Base-by-base conservation (phyloP, 345 rosid genomes). In the Dipteronia dyeriana region DNA sequence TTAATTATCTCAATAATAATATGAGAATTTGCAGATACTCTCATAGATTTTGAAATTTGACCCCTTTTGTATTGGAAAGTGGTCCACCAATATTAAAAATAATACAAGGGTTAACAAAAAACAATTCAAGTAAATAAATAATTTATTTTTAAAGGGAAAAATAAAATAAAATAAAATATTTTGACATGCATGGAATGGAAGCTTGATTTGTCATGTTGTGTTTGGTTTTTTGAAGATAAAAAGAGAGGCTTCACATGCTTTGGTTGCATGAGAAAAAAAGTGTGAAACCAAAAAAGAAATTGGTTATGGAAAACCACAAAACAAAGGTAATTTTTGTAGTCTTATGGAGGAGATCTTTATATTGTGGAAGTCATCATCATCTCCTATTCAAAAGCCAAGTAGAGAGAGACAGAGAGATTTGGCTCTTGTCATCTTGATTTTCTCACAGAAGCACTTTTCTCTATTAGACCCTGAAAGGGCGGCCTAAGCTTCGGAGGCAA, bases 171-270 rank as follows among this genome's bases (percentile, higher is more conserved):
- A 77, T 29, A 79, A 51, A 79, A 67, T 78, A 77, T 39, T 25
- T 19, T 39, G 73, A 29, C 69, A 79, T 10, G 1, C 10, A 41
- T 41, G 45, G 45, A 41, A 41, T 62, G 80, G 90, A 86, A 80
- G 70, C 38, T 71, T 84, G 79, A 67, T 80, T 84, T 88, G 91
- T 88, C 93, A 65, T 78, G 39, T 74, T 80, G 81, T 79, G 11
- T 64, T 79, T 79, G 87, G 76, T 66, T 68, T 84, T 22, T 77
- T 45, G 78, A 17, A 61, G 75, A 66, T 71, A 70, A 66, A 71
- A 70, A 9, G 22, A 56, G 34, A 31, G 43, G 34, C 26, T 56
- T 41, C 45, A 41, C 38, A 34, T 5, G 38, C 38, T 34, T 34
- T 34, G 38, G 38, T 34, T 11, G 81, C 69, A 22, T 67, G 47